Conservation (phyloP, 306 rosid genomes). For the Pachyrhizus erosus region DNA sequence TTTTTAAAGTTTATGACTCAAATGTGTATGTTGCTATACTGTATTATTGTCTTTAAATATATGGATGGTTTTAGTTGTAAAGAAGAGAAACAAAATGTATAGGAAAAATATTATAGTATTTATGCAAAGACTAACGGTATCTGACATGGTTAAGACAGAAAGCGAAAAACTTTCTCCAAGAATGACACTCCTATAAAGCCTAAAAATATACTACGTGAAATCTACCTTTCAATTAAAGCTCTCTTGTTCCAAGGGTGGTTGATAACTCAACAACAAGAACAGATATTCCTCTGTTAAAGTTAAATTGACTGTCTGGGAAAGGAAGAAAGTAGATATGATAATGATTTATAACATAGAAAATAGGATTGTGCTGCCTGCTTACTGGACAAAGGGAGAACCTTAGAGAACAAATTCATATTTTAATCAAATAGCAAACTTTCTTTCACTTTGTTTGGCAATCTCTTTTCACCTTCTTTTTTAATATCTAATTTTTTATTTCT, state of each 20-base stretch:
- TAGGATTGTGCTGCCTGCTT: slow-evolving; percentile 48
- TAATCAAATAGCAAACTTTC: not conserved
- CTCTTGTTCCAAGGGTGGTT: slow-evolving; percentile 22
- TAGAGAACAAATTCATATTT: slow-evolving; percentile 28
- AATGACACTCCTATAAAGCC: slow-evolving; percentile 21
- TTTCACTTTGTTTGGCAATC: not conserved
- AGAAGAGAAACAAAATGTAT: not conserved
- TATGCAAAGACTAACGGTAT: slow-evolving; percentile 19
- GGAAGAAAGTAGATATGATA: slow-evolving; percentile 31
- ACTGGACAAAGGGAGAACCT: slow-evolving; percentile 45
- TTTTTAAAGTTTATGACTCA: not conserved
- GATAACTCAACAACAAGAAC: slow-evolving; percentile 20
- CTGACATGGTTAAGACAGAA: slow-evolving; percentile 33
- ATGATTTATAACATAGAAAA: slow-evolving; percentile 38
- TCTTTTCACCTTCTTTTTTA: slow-evolving; percentile 5
- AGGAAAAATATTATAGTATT: not conserved
- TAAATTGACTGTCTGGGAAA: slow-evolving; percentile 31
- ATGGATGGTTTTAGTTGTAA: not conserved
- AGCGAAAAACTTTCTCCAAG: not conserved
- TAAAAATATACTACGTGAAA: slow-evolving; percentile 16
- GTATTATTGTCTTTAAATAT: not conserved
- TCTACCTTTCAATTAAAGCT: slow-evolving; percentile 7
- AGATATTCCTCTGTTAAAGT: slow-evolving; percentile 32
- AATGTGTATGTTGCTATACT: not conserved
- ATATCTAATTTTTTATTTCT: slow-evolving; percentile 10